Conservation (phyloP, 805 yeast genomes). For the Wickerhamomyces strasburgensis region DNA sequence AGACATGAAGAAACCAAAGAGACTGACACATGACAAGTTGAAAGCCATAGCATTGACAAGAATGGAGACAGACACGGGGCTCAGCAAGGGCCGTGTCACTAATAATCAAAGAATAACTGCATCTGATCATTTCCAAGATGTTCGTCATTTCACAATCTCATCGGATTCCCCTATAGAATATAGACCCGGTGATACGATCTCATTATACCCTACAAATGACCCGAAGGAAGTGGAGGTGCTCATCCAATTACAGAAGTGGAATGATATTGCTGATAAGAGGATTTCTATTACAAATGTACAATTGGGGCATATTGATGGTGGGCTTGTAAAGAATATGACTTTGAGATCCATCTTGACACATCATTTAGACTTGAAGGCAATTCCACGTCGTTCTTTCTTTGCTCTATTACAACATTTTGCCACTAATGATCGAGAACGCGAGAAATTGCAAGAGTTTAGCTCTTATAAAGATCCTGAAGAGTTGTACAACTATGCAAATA, state of each 20-base stretch:
- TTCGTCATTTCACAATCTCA: slow-evolving; percentile 45
- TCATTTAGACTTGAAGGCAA: slow-evolving; percentile 76
- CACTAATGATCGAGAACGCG: slow-evolving; percentile 66
- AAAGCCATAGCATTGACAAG: slow-evolving; percentile 29
- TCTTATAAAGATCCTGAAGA: slow-evolving; percentile 72
- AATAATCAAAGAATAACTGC: slow-evolving; percentile 61
- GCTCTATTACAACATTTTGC: slow-evolving; percentile 70
- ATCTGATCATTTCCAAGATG: slow-evolving; percentile 83
- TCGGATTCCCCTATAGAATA: slow-evolving; percentile 30
- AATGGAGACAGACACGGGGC: slow-evolving; percentile 13
- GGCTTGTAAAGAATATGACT: slow-evolving; percentile 57
- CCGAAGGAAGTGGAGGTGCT: slow-evolving; percentile 57
- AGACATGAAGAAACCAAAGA: slow-evolving; percentile 26
- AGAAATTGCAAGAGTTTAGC: slow-evolving; percentile 71
- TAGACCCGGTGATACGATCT: slow-evolving; percentile 76
- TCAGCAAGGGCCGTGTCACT: slow-evolving; percentile 40
- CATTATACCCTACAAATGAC: slow-evolving; percentile 72
- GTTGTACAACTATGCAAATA: slow-evolving; percentile 81
- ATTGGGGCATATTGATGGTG: slow-evolving; percentile 45
- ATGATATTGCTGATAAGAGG: slow-evolving; percentile 59
- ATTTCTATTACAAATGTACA: slow-evolving; percentile 27
- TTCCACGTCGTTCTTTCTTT: slow-evolving; percentile 84
- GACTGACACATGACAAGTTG: slow-evolving; percentile 25
- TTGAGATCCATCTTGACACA: slow-evolving; percentile 66
- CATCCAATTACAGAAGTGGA: slow-evolving; percentile 70